Percentiles rank a stretch among this genome's conserved stretches.
These are phyloP conservation scores for Fusarium sp. DNA, from an alignment of 2,329 filamentous ascomycete species.

Conservation along the genomic window DNA sequence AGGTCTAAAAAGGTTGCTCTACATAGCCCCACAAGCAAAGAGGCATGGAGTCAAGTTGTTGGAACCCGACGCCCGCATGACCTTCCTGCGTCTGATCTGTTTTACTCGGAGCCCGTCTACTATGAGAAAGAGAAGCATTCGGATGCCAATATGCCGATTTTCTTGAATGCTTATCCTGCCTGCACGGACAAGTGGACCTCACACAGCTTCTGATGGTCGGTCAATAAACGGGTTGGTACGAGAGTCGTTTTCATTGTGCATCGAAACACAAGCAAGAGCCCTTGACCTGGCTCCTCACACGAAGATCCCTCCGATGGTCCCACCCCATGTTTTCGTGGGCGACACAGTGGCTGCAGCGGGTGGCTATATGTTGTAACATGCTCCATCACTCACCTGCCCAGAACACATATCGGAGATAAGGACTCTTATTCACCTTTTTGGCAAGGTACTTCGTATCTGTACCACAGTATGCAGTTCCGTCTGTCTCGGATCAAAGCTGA, in stretches of 20 bases:
- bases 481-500: too few species aligned
- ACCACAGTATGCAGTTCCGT: too few species aligned
- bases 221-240: too few species aligned
- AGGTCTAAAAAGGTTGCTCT: neutral
- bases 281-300: too few species aligned
- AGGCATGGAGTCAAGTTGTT: neutral
- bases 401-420: too few species aligned
- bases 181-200: neutral
- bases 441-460: too few species aligned
- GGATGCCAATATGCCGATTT: neutral
- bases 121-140: neutral
- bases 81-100: neutral
- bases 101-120: neutral
- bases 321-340: neutral
- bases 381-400: neutral
- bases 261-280: too few species aligned
- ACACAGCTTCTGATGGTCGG: neutral
- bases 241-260: too few species aligned
- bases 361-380: neutral
- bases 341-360: neutral
- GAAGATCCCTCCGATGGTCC: neutral
- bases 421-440: too few species aligned
- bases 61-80: neutral
- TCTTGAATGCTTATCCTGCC: neutral
- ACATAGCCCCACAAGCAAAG: neutral